A percentile compares a stretch with the other conserved stretches of the same genome.
Conservation (phyloP, 768 basidiomycete genomes). For the Lepiota subincarnata region DNA sequence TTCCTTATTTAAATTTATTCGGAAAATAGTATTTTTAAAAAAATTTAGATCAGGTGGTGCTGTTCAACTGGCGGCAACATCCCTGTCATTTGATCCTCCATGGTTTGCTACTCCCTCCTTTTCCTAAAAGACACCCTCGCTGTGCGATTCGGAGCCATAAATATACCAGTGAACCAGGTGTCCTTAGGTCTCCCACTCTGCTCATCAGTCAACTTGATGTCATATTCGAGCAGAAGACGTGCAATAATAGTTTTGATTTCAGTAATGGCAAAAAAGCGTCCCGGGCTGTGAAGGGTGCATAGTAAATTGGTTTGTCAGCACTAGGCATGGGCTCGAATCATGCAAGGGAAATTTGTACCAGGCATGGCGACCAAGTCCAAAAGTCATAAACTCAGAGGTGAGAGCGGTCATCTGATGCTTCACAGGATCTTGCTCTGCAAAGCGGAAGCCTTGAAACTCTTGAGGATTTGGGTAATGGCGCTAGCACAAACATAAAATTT, state of each 20-base stretch:
- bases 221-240: slow-evolving; percentile 37
- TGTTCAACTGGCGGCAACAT: too few relatives aligned
- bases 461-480: slow-evolving; percentile 27
- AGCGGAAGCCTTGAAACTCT: slow-evolving; percentile 40
- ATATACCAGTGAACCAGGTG: slow-evolving; percentile 12
- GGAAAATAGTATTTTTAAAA: too few relatives aligned
- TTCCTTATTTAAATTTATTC: too few relatives aligned
- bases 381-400: slow-evolving; percentile 25
- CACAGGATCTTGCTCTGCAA: slow-evolving; percentile 19
- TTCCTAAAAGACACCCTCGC: slow-evolving; percentile 15
- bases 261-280: slow-evolving; percentile 40
- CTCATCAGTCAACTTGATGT: slow-evolving; percentile 27
- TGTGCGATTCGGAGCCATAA: slow-evolving; percentile 16
- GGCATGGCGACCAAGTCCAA: slow-evolving; percentile 31
- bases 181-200: slow-evolving; percentile 2
- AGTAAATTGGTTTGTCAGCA: background rate
- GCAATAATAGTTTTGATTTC: slow-evolving; percentile 45
- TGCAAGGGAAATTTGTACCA: slow-evolving; percentile 8
- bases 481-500: background rate
- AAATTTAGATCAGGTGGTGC: too few relatives aligned
- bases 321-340: background rate
- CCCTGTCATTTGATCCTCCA: too few relatives aligned
- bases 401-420: slow-evolving; percentile 25
- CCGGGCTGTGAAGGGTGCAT: slow-evolving; percentile 19
- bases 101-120: background rate